Base-by-base conservation (phyloP, 805 yeast genomes). In the Kodamaea hsintzibuensis region DNA sequence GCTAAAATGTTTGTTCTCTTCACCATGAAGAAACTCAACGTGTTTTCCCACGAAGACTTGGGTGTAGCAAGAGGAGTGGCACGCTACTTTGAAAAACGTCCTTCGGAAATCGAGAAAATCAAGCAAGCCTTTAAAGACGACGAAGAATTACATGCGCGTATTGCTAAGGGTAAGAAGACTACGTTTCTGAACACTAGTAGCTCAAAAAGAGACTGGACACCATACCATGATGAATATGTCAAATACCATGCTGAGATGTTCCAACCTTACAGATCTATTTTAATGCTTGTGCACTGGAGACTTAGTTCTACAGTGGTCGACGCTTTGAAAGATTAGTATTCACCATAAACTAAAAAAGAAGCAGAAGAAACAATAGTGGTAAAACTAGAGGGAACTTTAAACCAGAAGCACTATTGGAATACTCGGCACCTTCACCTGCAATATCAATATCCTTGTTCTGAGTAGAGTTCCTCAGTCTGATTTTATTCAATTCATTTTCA, bases 41-140 rank as follows among this genome's bases (percentile, higher is more conserved):
- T 89, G 0, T 90, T 90, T 66, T 86, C 95, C 4, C 72, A 81
- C 4, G 89, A 85, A 16, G 98, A 92, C 69, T 70, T 92, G 47
- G 98, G 97, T 1, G 81, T 92, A 1, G 91, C 92, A 33, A 74
- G 96, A 57, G 98, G 98, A 0, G 81, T 86, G 55, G 80, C 90
- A 0, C 67, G 77, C 27, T 92, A 89, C 67, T 65, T 89, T 19
- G 73, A 72, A 14, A 75, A 77, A 45, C 71, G 88, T 51, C 86
- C 85, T 0, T 76, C 77, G 3, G 55, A 85, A 12, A 60, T 80
- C 7, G 62, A 71, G 39, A 77, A 78, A 47, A 66, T 83, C 5
- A 79, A 80, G 63, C 68, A 63, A 8, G 64, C 63, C 4, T 64
- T 64, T 38, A 67, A 71, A 3, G 80, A 59, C 56, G 73, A 56